Percentiles rank a stretch among this genome's conserved stretches.
Evolutionary conservation across 2,329 filamentous ascomycete species (phyloP).

Genomic region (Sphaerostilbella broomeana): DNA sequence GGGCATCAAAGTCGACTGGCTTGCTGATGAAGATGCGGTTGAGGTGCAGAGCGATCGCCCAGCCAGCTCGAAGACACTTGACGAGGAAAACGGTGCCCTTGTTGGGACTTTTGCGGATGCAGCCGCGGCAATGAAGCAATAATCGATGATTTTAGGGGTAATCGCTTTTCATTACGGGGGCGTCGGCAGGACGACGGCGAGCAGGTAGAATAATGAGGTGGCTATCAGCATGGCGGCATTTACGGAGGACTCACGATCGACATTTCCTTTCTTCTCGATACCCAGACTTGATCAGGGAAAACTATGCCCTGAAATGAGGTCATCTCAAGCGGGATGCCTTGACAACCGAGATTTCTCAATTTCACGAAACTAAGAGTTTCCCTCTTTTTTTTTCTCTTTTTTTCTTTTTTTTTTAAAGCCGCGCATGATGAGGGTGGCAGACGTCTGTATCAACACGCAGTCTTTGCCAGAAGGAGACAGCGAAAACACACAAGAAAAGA

Average conservation of each 20-base stretch:
- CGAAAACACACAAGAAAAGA: no score
- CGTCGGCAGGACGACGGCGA: neutral
- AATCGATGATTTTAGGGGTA: neutral
- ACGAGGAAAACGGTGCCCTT: slow-evolving; percentile 36
- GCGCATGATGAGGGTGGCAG: slow-evolving; percentile 11
- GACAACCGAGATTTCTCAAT: slow-evolving; percentile 9
- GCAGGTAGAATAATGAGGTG: slow-evolving; percentile 1
- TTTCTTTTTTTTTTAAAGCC: slow-evolving; percentile 1
- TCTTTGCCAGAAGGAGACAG: neutral
- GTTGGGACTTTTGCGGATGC: slow-evolving; percentile 57
- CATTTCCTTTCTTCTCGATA: slow-evolving; percentile 9
- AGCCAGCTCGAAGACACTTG: slow-evolving; percentile 28
- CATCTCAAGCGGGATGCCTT: slow-evolving; percentile 9
- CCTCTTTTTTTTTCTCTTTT: slow-evolving; percentile 3
- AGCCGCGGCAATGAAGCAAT: slow-evolving; percentile 43
- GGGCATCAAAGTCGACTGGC: slow-evolving; percentile 49
- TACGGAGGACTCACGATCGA: slow-evolving; percentile 6
- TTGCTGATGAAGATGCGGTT: slow-evolving; percentile 43
- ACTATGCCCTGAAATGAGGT: neutral
- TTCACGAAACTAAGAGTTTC: slow-evolving; percentile 10
- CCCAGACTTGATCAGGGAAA: slow-evolving; percentile 1
- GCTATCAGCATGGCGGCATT: slow-evolving; percentile 1
- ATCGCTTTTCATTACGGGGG: neutral
- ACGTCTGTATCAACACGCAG: slow-evolving; percentile 13
- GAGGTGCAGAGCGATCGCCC: slow-evolving; percentile 37